Conservation (phyloP, 2,329 filamentous ascomycete genomes). For the Claviceps digitariae region DNA sequence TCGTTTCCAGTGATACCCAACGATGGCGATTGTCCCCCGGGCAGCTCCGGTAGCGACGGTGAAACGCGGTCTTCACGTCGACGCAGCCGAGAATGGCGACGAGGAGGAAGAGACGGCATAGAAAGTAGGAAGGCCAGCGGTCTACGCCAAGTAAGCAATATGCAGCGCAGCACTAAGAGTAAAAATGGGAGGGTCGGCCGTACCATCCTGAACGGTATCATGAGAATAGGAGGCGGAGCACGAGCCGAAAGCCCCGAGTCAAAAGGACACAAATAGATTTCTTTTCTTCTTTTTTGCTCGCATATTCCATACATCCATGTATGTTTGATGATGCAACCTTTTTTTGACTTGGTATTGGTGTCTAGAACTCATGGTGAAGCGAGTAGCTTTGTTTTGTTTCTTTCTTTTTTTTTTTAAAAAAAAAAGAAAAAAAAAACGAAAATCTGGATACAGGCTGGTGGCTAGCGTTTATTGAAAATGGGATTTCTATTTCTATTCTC, state of each 20-base stretch:
- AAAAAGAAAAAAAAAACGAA: no score
- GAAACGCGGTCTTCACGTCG: slow-evolving; percentile 10
- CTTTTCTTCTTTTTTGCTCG: background rate
- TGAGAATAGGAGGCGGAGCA: slow-evolving; percentile 27
- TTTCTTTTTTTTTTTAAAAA: background rate
- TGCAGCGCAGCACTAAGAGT: slow-evolving; percentile 16
- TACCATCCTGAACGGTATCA: slow-evolving; percentile 30
- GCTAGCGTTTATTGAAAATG: background rate
- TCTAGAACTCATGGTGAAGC: background rate
- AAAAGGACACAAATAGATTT: slow-evolving; percentile 14
- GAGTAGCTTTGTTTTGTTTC: background rate
- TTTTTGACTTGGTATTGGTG: background rate
- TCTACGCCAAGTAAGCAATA: slow-evolving; percentile 16
- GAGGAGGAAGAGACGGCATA: slow-evolving; percentile 12
- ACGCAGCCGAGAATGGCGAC: slow-evolving; percentile 20
- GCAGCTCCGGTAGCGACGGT: slow-evolving; percentile 38
- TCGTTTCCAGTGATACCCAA: slow-evolving; percentile 13
- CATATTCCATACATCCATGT: background rate
- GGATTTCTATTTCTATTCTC: background rate
- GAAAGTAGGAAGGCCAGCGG: slow-evolving; percentile 16
- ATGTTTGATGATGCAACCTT: background rate
- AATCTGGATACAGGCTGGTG: background rate
- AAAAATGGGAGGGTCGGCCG: slow-evolving; percentile 28
- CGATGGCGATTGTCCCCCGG: slow-evolving; percentile 26
- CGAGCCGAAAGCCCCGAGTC: slow-evolving; percentile 27